Evolutionary conservation across 352 stramenopile genomes (phyloP).

Genomic region (Peronospora destructor): DNA sequence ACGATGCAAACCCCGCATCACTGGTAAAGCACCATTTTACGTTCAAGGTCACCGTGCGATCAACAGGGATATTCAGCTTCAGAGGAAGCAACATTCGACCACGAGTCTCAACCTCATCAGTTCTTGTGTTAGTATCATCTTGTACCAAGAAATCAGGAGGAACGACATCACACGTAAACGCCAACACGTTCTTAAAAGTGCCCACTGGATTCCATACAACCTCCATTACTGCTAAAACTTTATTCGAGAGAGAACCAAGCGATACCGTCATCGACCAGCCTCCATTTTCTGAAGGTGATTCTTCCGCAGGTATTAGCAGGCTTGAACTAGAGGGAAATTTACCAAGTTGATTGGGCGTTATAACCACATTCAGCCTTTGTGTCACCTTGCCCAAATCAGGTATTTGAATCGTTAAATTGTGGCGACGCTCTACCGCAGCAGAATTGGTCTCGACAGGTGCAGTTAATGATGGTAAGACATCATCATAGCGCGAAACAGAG

Average conservation of each 20-base stretch:
- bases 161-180: slow-evolving; percentile 37
- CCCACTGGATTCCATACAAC: slow-evolving; percentile 48
- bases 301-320: slow-evolving; percentile 67
- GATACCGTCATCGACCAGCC: slow-evolving; percentile 52
- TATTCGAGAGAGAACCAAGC: slow-evolving; percentile 33
- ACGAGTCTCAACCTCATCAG: slow-evolving; percentile 3
- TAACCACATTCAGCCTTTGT: slow-evolving; percentile 26
- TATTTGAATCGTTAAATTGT: slow-evolving; percentile 27
- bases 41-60: slow-evolving; percentile 34
- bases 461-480: slow-evolving; percentile 20
- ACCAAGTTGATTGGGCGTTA: slow-evolving; percentile 32
- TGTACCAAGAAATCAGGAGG: slow-evolving; percentile 28
- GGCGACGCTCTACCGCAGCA: slow-evolving; percentile 13
- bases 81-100: slow-evolving; percentile 28
- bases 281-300: slow-evolving; percentile 49
- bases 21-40: slow-evolving; percentile 63
- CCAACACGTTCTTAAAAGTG: slow-evolving; percentile 46
- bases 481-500: slow-evolving; percentile 22
- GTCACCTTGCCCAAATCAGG: slow-evolving; percentile 13
- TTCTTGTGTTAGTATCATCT: slow-evolving; percentile 10
- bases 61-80: slow-evolving; percentile 32
- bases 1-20: slow-evolving; percentile 54
- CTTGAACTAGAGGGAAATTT: slow-evolving; percentile 37
- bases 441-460: slow-evolving; percentile 10
- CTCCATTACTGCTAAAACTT: slow-evolving; percentile 34